Conservation (phyloP, 495 filamentous ascomycete genomes). For the Cladorrhinum samala region DNA sequence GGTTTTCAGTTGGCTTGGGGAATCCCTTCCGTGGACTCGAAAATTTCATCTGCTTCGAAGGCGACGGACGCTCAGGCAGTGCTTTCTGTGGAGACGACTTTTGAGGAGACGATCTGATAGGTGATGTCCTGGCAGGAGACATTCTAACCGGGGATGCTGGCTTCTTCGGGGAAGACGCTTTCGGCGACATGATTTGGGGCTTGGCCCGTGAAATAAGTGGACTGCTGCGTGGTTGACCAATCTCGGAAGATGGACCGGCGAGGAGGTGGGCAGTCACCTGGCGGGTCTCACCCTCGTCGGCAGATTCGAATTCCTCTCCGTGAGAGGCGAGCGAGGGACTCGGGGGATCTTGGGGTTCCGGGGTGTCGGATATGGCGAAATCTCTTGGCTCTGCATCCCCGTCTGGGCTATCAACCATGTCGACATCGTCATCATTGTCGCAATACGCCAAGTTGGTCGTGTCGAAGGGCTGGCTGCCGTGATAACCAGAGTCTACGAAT, state of each 20-base stretch:
- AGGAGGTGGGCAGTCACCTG: constrained; percentile 7
- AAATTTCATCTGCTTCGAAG: background rate
- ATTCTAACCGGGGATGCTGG: constrained; percentile 13
- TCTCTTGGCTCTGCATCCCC: constrained; percentile 13
- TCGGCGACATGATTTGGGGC: constrained; percentile 21
- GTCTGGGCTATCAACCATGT: constrained; percentile 19
- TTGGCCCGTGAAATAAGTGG: constrained; percentile 9
- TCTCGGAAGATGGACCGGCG: constrained; percentile 11
- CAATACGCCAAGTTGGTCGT: constrained; percentile 27
- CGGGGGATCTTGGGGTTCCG: constrained; percentile 7
- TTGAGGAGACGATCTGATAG: constrained; percentile 8
- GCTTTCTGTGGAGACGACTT: constrained; percentile 11
- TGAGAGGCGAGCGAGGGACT: constrained; percentile 18
- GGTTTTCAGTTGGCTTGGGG: constrained; percentile 16
- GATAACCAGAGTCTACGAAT: constrained; percentile 69
- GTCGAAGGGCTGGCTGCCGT: constrained; percentile 56
- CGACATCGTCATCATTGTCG: constrained; percentile 19
- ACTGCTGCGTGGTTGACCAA: constrained; percentile 12
- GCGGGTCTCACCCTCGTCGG: constrained; percentile 51
- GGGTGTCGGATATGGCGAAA: constrained; percentile 9
- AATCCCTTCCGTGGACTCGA: constrained; percentile 8
- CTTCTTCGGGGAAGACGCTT: constrained; percentile 22
- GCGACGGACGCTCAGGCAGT: constrained; percentile 23
- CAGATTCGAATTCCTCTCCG: constrained; percentile 54
- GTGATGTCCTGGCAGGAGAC: constrained; percentile 8